Base-by-base conservation (phyloP, 257 asterid genomes). In the Solanum chmielewskii region DNA sequence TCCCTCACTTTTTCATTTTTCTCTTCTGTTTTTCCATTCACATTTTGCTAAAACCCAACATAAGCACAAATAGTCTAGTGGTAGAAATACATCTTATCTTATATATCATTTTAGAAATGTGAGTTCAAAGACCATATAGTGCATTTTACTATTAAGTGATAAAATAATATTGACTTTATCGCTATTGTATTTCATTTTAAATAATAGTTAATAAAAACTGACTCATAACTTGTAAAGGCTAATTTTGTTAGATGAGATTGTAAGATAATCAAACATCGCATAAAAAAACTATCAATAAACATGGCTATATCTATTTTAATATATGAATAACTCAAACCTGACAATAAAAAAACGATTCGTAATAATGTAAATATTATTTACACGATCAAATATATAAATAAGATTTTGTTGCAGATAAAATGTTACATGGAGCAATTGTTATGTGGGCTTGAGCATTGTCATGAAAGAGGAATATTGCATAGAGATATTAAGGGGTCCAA, bases 341-440 rank as follows among this genome's bases (percentile, higher is more conserved):
- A 20, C 11, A 68, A 68, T 2, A 13, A 68, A 12, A 11, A 27
- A 66, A 27, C 20, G 4, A 13, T 12, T 4, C 21, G 6, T 6
- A 66, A 68, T 66, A 68, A 8, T 27, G 2, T 27, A 27, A 0
- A 11, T n/a, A n/a, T 5, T 64, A 64, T 64, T 64, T n/a, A 64
- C 33, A 27, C 20, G 4, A 0, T 68, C 74, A 68, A 68, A 13
- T 6, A 68, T 27, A 27, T 68, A 7, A 20, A 59, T 21, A 59
- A 21, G 62, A 52, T 52, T 52, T 18, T 21, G 0, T 59, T 59
- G 92, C 88, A 95, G 98, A 93, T 94, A 13, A 95, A 95, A 92
- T 87, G 91, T 83, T 95, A 95, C 64, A 93, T 95, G 98, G 93
- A 90, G 90, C 98, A 95, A 88, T 89, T 95, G 90, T 93, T 95